Conservation (phyloP, 345 rosid genomes). For the Citrus mangshanensis region DNA sequence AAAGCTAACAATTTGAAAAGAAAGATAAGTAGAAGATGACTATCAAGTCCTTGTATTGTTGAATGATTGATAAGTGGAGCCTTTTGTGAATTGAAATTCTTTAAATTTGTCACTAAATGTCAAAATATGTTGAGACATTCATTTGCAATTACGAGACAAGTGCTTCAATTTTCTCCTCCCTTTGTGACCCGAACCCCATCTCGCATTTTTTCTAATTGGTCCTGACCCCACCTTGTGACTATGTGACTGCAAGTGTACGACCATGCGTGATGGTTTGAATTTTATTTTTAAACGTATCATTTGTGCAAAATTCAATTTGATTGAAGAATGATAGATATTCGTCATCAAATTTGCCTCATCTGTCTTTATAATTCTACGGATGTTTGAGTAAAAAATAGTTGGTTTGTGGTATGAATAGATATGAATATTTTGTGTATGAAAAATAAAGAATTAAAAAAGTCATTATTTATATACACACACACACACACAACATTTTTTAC, state of each 20-base stretch:
- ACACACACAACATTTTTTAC: no score
- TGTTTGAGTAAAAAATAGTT: no score
- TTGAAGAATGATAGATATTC: no score
- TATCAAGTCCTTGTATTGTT: neutral
- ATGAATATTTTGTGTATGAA: no score
- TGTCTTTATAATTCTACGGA: no score
- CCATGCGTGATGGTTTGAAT: neutral
- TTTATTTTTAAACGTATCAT: neutral
- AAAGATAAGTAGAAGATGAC: neutral
- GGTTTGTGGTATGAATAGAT: no score
- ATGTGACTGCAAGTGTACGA: neutral
- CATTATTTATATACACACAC: no score
- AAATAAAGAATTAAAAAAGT: no score
- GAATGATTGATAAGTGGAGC: neutral
- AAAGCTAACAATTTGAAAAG: neutral
- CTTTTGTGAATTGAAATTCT: neutral
- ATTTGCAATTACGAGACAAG: neutral
- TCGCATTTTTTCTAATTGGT: neutral
- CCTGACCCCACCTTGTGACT: neutral
- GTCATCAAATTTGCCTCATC: no score
- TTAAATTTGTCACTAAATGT: slow-evolving; percentile 1
- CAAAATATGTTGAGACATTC: neutral
- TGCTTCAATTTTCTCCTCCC: neutral
- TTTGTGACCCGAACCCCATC: neutral
- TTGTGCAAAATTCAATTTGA: no score